A percentile compares a stretch with the other conserved stretches of the same genome.
phyloP scores from a whole-genome alignment of 305 asterid genomes.

The Fraxinus sp. region DNA sequence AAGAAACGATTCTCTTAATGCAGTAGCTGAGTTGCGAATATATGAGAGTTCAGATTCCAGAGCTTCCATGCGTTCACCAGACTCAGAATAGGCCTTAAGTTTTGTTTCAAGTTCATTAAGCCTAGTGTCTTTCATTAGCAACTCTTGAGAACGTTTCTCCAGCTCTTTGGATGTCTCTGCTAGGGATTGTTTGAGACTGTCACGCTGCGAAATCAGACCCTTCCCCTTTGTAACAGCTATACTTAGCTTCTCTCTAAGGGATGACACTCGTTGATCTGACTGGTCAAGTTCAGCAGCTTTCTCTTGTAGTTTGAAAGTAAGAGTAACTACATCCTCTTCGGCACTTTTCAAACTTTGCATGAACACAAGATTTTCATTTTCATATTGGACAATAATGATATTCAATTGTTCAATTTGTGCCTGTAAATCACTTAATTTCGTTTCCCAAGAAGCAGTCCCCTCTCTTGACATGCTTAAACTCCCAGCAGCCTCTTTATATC shows the following conservation, averaged over 20 bases:
- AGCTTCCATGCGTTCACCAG: constrained; percentile 98
- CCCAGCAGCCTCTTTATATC: constrained; percentile 54
- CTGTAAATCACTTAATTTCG: constrained; percentile 52
- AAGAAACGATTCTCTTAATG: constrained; percentile 92
- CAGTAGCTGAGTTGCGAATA: constrained; percentile 95
- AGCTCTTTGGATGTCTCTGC: constrained; percentile 72
- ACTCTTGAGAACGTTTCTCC: constrained; percentile 75
- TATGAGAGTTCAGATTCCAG: constrained; percentile 95
- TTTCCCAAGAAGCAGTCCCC: constrained; percentile 40
- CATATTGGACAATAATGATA: constrained; percentile 49
- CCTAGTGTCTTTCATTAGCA: constrained; percentile 65
- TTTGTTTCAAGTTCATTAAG: constrained; percentile 80
- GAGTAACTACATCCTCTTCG: constrained; percentile 45
- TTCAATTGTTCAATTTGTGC: constrained; percentile 60
- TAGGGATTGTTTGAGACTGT: constrained; percentile 81
- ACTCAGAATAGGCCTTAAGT: constrained; percentile 81
- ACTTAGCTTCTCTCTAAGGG: constrained; percentile 93
- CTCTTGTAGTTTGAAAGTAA: constrained; percentile 52
- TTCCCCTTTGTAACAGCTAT: constrained; percentile 97
- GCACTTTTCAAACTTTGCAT: constrained; percentile 63
- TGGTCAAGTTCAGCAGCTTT: constrained; percentile 73
- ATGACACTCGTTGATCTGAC: constrained; percentile 82
- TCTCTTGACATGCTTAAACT: constrained; percentile 42
- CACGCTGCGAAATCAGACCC: constrained; percentile 89
- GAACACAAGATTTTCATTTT: constrained; percentile 63